These are phyloP conservation scores for Trypanosoma platydactyli DNA, from an alignment of 208 protist species.

Conservation along the genomic window DNA sequence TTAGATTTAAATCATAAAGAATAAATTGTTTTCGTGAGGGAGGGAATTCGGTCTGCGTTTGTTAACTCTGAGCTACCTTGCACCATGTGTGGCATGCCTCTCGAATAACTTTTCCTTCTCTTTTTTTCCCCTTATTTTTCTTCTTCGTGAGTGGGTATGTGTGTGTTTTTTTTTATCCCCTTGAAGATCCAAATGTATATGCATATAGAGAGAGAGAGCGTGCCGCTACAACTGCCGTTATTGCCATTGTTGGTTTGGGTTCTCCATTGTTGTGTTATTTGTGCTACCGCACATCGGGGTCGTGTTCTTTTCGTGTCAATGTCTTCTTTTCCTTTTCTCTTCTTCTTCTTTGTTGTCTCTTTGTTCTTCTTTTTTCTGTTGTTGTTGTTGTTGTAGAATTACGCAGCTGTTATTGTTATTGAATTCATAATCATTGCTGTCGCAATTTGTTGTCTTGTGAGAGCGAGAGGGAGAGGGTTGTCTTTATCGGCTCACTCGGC, in stretches of 20 bases:
- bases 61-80: no score
- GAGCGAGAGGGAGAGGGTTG: not conserved
- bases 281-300: not conserved
- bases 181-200: no score
- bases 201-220: no score
- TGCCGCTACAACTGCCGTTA: no score
- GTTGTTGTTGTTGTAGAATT: not conserved
- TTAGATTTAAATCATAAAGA: no score
- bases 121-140: not conserved
- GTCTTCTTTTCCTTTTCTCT: constrained; percentile 11
- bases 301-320: constrained; percentile 3
- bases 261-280: not conserved
- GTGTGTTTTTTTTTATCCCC: no score
- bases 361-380: constrained; percentile 12
- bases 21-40: no score
- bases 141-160: not conserved
- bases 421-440: no score
- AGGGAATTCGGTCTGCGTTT: no score
- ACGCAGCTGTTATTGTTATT: no score
- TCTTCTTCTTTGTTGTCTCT: constrained; percentile 14
- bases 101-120: no score
- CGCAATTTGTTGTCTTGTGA: not conserved
- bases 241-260: constrained; percentile 16
- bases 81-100: no score
- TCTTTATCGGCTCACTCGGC: constrained; percentile 2